Base-by-base conservation (phyloP, 108 stramenopile species). In the Licmophora abbreviata region DNA sequence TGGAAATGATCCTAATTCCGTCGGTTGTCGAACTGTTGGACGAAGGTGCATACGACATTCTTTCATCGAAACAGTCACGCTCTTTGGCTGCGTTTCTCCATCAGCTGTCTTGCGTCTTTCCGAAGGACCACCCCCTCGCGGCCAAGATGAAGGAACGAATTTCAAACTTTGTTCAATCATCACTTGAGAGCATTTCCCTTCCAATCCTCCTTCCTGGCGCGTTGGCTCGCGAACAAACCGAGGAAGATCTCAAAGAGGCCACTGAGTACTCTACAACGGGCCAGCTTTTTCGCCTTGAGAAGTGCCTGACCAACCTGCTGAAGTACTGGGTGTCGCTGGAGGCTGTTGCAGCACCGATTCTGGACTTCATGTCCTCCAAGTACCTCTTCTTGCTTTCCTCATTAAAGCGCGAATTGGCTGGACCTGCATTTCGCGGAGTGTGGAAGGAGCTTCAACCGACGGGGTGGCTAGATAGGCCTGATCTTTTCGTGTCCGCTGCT, bases 371-470 rank as follows among this genome's bases (percentile, higher is more conserved):
- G 7, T 48, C 51, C 17, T 43, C 50, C 12, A 66, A 47, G 37
- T 81, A 66, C 23, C 51, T 88, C 14, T 37, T 76, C 28, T 49
- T 74, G 27, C 48, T 88, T 3, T 62, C 80, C 14, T 70, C 86
- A 24, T 22, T 64, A 6, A 56, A 67, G 17, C 32, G 56, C 23
- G 29, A 10, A 8, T 61, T 42, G 0, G 30, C 64, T 24, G 56
- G 61, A 0, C 59, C 37, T 15, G 33, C 51, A 2, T 59, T 88
- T 44, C 15, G 40, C 17, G 46, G 51, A 9, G 38, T 85, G 12
- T 79, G 58, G 59, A 42, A 50, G 22, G 58, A 58, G 4, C 58
- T 82, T 18, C 38, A 73, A 17, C 18, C 32, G 21, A 51, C 59
- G 33, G 60, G 58, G 15, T 57, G 77, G 45, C 30, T 88, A 44